Conservation (phyloP, 371 early-diverging fungal genomes). For the Sporodiniella umbellata region DNA sequence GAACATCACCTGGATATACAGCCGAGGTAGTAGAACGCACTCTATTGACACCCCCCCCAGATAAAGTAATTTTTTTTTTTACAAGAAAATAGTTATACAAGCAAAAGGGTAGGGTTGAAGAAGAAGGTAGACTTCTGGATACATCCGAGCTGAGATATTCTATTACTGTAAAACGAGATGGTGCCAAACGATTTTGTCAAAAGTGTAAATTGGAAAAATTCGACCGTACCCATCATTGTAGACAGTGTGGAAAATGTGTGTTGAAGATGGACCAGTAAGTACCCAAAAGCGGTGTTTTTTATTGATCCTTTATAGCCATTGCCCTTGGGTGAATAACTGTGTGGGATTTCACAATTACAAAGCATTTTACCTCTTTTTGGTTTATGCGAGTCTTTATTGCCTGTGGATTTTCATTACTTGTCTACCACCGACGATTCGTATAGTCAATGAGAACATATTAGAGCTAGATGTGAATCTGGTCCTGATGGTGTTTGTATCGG, state of each 20-base stretch:
- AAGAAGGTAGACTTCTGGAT: conserved; percentile 16
- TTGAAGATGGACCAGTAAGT: conserved; percentile 74
- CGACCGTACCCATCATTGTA: conserved; percentile 68
- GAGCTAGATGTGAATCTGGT: conserved; percentile 37
- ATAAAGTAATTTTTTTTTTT: too few relatives aligned
- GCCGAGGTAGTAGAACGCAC: conserved; percentile 21
- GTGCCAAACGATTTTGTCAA: conserved; percentile 52
- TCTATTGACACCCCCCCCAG: too few relatives aligned
- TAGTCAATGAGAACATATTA: conserved; percentile 33
- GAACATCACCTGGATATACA: conserved; percentile 43
- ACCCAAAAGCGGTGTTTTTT: too few relatives aligned
- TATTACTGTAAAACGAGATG: conserved; percentile 56
- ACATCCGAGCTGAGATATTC: conserved; percentile 8
- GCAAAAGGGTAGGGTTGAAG: conserved; percentile 13
- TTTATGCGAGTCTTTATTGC: conserved; percentile 54
- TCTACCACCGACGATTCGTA: conserved; percentile 28
- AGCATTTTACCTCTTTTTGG: conserved; percentile 63
- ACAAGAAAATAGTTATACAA: conserved; percentile 7
- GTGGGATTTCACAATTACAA: conserved; percentile 71
- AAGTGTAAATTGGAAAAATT: conserved; percentile 64
- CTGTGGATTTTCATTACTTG: conserved; percentile 43
- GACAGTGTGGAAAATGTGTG: conserved; percentile 57
- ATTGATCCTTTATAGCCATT: conserved; percentile 59
- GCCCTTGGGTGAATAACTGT: conserved; percentile 70
- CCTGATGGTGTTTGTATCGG: conserved; percentile 50